Base-by-base conservation (phyloP, 768 basidiomycete species). In the Amylocystis lapponica region DNA sequence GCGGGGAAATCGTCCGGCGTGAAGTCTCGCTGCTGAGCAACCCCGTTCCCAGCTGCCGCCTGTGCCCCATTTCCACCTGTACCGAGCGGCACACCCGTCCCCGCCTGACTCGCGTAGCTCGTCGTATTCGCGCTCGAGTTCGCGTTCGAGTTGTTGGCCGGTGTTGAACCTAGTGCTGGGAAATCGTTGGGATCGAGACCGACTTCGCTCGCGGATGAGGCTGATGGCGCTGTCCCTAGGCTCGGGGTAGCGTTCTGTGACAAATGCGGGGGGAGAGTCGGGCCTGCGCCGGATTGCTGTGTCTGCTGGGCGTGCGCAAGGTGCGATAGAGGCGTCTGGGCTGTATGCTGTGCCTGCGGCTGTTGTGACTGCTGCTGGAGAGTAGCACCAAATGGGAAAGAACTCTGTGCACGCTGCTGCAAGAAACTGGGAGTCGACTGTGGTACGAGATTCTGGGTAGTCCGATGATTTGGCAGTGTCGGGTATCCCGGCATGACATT, bases 1-100 rank as follows among this genome's bases (percentile, higher is more conserved):
- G 90, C 90, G 39, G 90, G 90, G 60, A 93, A 92, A 67, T 93
- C 90, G 52, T 91, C 88, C 30, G 83, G 79, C n/a, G 83, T 85
- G 48, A 92, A 86, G 60, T 84, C 81, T 56, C 81, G 70, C 44
- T 75, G 64, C 51, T 75, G 72, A 48, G 59, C 54, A 20, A 47
- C 47, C 26, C 70, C 70, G 22, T 62, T 50, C 36, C 66, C 67
- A 42, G 64, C 60, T 25, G 62, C 64, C 35, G 58, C 57, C 46
- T 60, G 59, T 35, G 53, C 57, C 43, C 62, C 53, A 9, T 51
- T 56, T 14, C 41, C 48, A 26, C 66, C 59, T 46, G 53, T 69
- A 41, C 69, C 74, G 53, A 78, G 60, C 41, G 66, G 62, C 29
- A 75, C 69, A n/a, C 73, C 79, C 20, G 78, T 80, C 27, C 85